Evolutionary conservation across 2,329 filamentous ascomycete genomes (phyloP).

Genomic region (Colletotrichum zoysiae): DNA sequence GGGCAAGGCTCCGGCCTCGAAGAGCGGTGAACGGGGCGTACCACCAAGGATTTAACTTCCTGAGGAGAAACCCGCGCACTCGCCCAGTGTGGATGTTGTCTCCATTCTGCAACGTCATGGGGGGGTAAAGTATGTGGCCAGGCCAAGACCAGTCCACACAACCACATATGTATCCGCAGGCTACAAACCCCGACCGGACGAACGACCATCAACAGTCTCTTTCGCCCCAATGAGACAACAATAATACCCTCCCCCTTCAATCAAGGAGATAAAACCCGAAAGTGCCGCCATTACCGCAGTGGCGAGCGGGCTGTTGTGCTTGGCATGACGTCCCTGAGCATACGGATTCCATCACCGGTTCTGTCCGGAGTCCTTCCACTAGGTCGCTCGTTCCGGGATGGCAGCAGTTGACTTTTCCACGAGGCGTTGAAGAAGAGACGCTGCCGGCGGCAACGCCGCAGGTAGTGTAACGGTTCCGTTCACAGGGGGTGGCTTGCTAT

Average conservation of each 20-base stretch:
- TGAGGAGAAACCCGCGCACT: neutral
- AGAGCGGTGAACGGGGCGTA: constrained; percentile 36
- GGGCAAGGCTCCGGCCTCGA: constrained; percentile 15
- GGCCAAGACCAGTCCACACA: neutral
- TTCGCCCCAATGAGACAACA: neutral
- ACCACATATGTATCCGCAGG: neutral
- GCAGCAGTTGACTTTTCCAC: constrained; percentile 13
- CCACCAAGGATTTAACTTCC: constrained; percentile 7
- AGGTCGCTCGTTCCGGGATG: neutral
- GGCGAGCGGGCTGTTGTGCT: constrained; percentile 16
- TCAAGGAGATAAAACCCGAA: neutral
- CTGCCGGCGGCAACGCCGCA: constrained; percentile 35
- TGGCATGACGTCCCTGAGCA: constrained; percentile 18
- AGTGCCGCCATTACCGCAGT: neutral
- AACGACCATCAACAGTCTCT: neutral
- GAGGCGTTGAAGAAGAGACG: constrained; percentile 30
- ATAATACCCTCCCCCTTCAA: neutral
- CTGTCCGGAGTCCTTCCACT: neutral
- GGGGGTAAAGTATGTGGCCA: neutral
- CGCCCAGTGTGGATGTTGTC: neutral
- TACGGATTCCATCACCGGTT: neutral
- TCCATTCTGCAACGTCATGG: constrained; percentile 12
- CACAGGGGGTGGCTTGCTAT: constrained; percentile 17
- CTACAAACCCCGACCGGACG: constrained; percentile 13
- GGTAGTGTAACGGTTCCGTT: neutral